Conservation (phyloP, 371 early-diverging fungal species). For the Circinella minor region DNA sequence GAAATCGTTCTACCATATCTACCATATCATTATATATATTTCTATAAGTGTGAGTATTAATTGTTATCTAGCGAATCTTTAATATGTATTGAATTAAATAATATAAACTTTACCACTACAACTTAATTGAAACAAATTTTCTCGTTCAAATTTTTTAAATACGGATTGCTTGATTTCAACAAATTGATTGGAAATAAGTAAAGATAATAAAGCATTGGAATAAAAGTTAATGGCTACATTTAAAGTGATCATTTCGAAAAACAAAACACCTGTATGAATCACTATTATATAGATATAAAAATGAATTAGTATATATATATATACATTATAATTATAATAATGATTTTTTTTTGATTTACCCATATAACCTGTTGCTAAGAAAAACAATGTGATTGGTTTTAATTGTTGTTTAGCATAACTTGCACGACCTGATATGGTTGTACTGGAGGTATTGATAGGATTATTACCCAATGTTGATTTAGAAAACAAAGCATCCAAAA, state of each 20-base stretch:
- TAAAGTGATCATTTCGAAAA: conserved; percentile 94
- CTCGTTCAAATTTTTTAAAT: conserved; percentile 95
- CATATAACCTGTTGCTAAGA: conserved; percentile 82
- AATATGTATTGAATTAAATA: too few species aligned
- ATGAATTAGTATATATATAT: background rate
- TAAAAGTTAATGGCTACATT: conserved; percentile 96
- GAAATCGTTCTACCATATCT: conserved; percentile 97
- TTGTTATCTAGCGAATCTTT: background rate
- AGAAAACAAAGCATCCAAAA: conserved; percentile 90
- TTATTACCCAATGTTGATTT: conserved; percentile 58
- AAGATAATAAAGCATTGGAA: conserved; percentile 88
- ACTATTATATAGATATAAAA: conserved; percentile 31
- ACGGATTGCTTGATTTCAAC: conserved; percentile 97
- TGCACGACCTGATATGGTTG: conserved; percentile 15
- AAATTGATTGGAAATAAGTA: conserved; percentile 97
- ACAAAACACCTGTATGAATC: conserved; percentile 87
- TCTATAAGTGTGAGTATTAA: background rate
- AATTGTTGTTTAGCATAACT: conserved; percentile 54
- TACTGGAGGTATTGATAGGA: conserved; percentile 17
- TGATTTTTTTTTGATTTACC: conserved; percentile 35
- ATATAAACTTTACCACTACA: conserved; percentile 70
- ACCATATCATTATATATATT: background rate
- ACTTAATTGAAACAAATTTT: conserved; percentile 92
- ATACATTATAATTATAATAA: background rate
- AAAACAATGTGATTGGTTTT: conserved; percentile 65